Evolutionary conservation across 2,329 filamentous ascomycete genomes (phyloP).

Genomic region (Didymella pinodella): DNA sequence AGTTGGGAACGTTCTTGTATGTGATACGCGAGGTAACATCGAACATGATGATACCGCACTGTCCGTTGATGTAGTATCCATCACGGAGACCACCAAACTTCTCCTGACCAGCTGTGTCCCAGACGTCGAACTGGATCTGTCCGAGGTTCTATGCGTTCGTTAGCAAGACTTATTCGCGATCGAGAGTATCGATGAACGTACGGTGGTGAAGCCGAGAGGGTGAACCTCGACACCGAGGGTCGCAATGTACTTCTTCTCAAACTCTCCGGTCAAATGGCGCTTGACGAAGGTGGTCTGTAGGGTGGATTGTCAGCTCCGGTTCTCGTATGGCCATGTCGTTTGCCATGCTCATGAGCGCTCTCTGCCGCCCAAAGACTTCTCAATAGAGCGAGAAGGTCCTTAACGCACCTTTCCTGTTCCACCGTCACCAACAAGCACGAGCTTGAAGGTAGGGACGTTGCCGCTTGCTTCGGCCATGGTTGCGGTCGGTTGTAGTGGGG

Average conservation of each 20-base stretch:
- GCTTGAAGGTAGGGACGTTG: conserved; percentile 91
- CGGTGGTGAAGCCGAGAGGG: conserved; percentile 95
- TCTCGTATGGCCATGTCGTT: conserved; percentile 8
- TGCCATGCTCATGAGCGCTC: conserved; percentile 11
- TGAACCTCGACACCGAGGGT: conserved; percentile 99
- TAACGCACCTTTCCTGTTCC: conserved; percentile 96
- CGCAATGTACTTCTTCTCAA: conserved; percentile 99
- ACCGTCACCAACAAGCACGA: conserved; percentile 98
- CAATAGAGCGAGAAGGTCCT: not conserved
- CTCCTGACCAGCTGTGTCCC: conserved; percentile 98
- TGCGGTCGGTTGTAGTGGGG: conserved; percentile 45
- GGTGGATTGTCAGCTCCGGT: conserved; percentile 33
- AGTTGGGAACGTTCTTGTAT: conserved; percentile 99
- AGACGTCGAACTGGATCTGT: conserved; percentile 97
- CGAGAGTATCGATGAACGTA: conserved; percentile 62
- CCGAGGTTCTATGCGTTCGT: conserved; percentile 76
- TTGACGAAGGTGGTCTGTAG: conserved; percentile 98
- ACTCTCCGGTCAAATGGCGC: conserved; percentile 99
- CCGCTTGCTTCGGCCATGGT: conserved; percentile 66
- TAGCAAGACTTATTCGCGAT: conserved; percentile 29
- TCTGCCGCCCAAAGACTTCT: conserved; percentile 2
- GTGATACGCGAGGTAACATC: conserved; percentile 99
- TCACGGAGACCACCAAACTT: conserved; percentile 99
- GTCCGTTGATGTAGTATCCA: conserved; percentile 99
- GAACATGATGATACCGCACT: conserved; percentile 99